phyloP scores from a whole-genome alignment of 1,139 yeast genomes.

The Spencermartinsiella ligniputridi region DNA sequence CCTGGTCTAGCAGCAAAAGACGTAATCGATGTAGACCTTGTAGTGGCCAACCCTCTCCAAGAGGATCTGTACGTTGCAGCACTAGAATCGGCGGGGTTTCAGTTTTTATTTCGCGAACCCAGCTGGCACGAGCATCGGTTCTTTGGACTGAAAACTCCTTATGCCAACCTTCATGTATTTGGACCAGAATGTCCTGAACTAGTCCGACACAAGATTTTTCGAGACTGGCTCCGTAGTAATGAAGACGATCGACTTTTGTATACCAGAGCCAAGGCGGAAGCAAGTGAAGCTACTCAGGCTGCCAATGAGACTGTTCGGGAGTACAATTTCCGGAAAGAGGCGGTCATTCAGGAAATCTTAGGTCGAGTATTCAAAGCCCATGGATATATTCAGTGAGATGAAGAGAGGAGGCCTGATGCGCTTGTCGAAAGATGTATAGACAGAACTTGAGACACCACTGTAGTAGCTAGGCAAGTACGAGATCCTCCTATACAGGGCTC shows the following conservation, averaged over 20 bases:
- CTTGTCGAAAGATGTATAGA: too few species aligned
- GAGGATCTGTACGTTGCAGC: conserved; percentile 2
- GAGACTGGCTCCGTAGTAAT: background rate
- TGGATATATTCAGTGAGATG: background rate
- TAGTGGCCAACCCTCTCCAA: background rate
- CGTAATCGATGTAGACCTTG: conserved; percentile 3
- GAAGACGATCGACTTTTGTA: background rate
- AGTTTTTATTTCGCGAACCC: conserved; percentile 1
- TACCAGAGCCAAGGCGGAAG: background rate
- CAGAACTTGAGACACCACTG: too few species aligned
- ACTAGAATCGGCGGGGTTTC: conserved; percentile 1
- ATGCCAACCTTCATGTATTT: conserved; percentile 2
- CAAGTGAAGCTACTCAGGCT: background rate
- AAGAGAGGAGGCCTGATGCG: too few species aligned
- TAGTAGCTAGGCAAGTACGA: too few species aligned
- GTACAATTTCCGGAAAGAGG: conserved; percentile 1
- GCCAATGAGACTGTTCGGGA: background rate
- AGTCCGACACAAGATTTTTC: conserved; percentile 3
- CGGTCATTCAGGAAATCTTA: conserved; percentile 1
- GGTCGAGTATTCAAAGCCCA: background rate
- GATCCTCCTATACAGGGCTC: too few species aligned
- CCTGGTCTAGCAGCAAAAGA: conserved; percentile 3
- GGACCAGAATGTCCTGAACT: background rate
- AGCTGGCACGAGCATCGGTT: conserved; percentile 3
- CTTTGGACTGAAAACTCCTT: background rate